These are phyloP conservation scores for Starmerella apicola DNA, from an alignment of 805 yeast genomes.

Conservation along the genomic window DNA sequence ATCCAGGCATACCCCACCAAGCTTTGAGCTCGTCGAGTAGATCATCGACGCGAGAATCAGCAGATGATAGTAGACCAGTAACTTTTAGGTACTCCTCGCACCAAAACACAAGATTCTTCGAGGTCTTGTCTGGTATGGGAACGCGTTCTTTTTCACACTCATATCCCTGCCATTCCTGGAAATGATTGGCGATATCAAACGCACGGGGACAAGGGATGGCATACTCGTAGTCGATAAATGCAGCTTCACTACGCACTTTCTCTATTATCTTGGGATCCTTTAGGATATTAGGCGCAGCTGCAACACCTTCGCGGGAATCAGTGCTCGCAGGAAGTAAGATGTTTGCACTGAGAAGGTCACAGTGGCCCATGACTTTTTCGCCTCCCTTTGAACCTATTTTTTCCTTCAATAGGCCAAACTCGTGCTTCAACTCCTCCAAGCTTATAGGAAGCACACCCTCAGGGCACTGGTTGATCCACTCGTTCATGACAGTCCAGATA, in stretches of 20 bases:
- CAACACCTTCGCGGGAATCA: slow-evolving; percentile 1
- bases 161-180: slow-evolving; percentile 75
- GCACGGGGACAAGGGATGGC: slow-evolving; percentile 63
- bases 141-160: slow-evolving; percentile 51
- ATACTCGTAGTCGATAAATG: slow-evolving; percentile 61
- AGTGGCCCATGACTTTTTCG: slow-evolving; percentile 46
- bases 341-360: slow-evolving; percentile 65
- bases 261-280: not conserved
- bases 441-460: slow-evolving; percentile 29
- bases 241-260: slow-evolving; percentile 23
- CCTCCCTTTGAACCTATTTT: slow-evolving; percentile 38
- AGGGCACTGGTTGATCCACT: slow-evolving; percentile 57
- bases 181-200: slow-evolving; percentile 62
- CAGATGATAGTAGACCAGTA: slow-evolving; percentile 12
- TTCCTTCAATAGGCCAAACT: slow-evolving; percentile 43
- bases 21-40: slow-evolving; percentile 44
- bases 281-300: slow-evolving; percentile 9
- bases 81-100: slow-evolving; percentile 42
- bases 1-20: slow-evolving; percentile 70
- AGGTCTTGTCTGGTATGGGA: slow-evolving; percentile 38
- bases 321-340: slow-evolving; percentile 41
- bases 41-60: slow-evolving; percentile 29
- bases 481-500: slow-evolving; percentile 47
- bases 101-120: slow-evolving; percentile 44
- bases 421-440: slow-evolving; percentile 35